Evolutionary conservation across 139 green algal species (phyloP), one percentile per base, ranked within the genome.

Genomic region (Trebouxia sp.): DNA sequence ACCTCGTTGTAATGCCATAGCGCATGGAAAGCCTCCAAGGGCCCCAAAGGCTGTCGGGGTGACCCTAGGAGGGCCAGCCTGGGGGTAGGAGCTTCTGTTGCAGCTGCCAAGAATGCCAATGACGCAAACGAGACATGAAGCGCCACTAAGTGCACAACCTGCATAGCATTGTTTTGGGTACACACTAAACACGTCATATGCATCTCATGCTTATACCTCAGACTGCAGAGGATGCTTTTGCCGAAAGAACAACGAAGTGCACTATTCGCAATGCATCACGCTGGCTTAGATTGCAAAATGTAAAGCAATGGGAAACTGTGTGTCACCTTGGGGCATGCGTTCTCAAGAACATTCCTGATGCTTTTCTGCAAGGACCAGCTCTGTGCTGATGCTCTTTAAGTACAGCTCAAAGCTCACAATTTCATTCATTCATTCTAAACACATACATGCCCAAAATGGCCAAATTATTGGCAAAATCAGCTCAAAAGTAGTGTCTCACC

Each of bases 121-220:
- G 76, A 43, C 4, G 53, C 70, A 51, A 82, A 81, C 58, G 85
- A 58, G 24, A 75, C 26, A 75, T 83, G 67, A 66, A 87, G 56
- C 10, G 80, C 76, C 20, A 28, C 76, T 48, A 87, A 48, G 50
- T 83, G 80, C 3, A 83, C 45, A 6, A 83, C 47, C 38, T 76
- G 78, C 22, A 76, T n/a, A n/a, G n/a, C n/a, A n/a, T n/a, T n/a
- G n/a, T n/a, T n/a, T n/a, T n/a, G n/a, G n/a, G n/a, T n/a, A n/a
- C n/a, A n/a, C n/a, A n/a, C n/a, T n/a, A n/a, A n/a, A n/a, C n/a
- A n/a, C n/a, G n/a, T n/a, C n/a, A n/a, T n/a, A n/a, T n/a, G n/a
- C n/a, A n/a, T n/a, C n/a, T n/a, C n/a, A n/a, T n/a, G n/a, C n/a
- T n/a, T n/a, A n/a, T n/a, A n/a, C n/a, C n/a, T 53, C 80, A 66